Evolutionary conservation across 441 rosid species (phyloP).

Genomic region (Adansonia gregorii): DNA sequence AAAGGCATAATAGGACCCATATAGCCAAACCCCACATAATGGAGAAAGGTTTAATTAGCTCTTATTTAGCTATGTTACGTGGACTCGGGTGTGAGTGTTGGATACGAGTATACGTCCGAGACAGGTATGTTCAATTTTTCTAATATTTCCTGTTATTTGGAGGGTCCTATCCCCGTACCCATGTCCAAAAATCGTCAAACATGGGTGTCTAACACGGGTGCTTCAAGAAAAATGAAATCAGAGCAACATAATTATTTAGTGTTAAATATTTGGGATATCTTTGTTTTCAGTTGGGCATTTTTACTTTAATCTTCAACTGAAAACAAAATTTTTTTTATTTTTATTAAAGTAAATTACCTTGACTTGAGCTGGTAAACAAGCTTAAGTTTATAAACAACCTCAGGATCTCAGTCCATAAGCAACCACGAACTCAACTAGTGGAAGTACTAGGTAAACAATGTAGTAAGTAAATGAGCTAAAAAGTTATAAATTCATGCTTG

Average conservation of each 20-base stretch:
- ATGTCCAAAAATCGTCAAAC: no score
- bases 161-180: no score
- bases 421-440: background rate
- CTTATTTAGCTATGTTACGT: no score
- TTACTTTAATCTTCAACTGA: background rate
- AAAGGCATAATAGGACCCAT: background rate
- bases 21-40: conserved; percentile 1
- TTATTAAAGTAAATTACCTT: no score
- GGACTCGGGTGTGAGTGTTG: no score
- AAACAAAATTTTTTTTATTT: background rate
- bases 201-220: no score
- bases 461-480: background rate
- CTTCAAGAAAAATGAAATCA: no score
- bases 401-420: background rate
- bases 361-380: conserved; percentile 13
- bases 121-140: no score
- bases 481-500: background rate
- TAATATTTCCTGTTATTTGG: no score
- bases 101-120: no score
- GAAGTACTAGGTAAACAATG: background rate
- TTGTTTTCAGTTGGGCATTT: background rate
- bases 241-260: background rate
- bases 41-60: background rate
- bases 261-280: background rate
- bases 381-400: background rate